These are phyloP conservation scores for Scalesia atractyloides DNA, from an alignment of 129 eudicot species.

Conservation along the genomic window DNA sequence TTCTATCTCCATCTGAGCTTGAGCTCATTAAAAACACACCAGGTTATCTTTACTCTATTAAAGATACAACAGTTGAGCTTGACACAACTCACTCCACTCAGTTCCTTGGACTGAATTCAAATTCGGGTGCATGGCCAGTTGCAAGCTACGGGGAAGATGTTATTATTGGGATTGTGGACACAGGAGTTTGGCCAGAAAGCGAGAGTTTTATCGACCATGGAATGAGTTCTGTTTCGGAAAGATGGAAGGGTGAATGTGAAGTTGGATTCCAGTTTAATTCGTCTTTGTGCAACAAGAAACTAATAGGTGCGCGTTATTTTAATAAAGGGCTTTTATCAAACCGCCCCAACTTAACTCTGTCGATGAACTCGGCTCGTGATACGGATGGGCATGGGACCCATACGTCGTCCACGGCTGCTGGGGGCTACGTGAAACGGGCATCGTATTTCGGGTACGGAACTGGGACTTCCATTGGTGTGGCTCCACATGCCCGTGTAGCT, in stretches of 20 bases:
- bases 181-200: slow-evolving; percentile 86
- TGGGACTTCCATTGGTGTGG: slow-evolving; percentile 62
- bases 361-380: slow-evolving; percentile 73
- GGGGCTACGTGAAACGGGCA: slow-evolving; percentile 48
- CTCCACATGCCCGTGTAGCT: slow-evolving; percentile 73
- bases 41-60: slow-evolving; percentile 52
- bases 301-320: slow-evolving; percentile 75
- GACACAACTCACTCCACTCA: slow-evolving; percentile 72
- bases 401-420: slow-evolving; percentile 85
- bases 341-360: slow-evolving; percentile 44
- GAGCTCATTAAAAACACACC: slow-evolving; percentile 47
- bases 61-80: slow-evolving; percentile 42
- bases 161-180: slow-evolving; percentile 71
- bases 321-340: slow-evolving; percentile 62
- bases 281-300: slow-evolving; percentile 70
- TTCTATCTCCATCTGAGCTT: slow-evolving; percentile 57
- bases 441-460: slow-evolving; percentile 69
- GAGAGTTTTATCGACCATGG: slow-evolving; percentile 63
- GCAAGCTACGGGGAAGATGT: slow-evolving; percentile 55
- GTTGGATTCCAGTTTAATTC: slow-evolving; percentile 56
- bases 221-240: slow-evolving; percentile 48
- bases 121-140: slow-evolving; percentile 64
- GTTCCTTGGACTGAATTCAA: slow-evolving; percentile 61
- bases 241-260: slow-evolving; percentile 81
- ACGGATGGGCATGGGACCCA: slow-evolving; percentile 84